Evolutionary conservation across 2,329 filamentous ascomycete species (phyloP).

Genomic region (Sclerotinia borealis): DNA sequence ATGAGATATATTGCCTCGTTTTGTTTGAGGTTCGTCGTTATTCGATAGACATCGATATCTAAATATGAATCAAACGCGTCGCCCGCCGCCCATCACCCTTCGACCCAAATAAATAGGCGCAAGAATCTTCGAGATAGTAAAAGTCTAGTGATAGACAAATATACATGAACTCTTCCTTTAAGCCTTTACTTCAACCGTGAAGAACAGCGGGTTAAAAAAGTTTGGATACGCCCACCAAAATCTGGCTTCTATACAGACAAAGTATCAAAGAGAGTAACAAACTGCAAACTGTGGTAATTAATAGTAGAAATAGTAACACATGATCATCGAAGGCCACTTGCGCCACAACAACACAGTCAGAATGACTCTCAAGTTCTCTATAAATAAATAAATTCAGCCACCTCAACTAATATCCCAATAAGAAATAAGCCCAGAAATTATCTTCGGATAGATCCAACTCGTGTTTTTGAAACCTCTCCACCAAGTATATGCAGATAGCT

Average conservation of each 20-base stretch:
- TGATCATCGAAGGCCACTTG: background rate
- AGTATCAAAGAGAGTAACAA: too few relatives aligned
- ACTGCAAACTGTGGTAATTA: background rate
- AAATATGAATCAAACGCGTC: background rate
- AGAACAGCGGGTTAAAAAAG: background rate
- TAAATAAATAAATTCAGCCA: background rate
- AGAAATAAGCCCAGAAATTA: background rate
- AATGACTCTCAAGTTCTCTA: background rate
- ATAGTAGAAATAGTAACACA: background rate
- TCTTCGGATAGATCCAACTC: constrained; percentile 17
- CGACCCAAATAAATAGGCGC: background rate
- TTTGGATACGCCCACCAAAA: too few relatives aligned
- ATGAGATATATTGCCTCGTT: background rate
- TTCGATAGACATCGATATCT: background rate
- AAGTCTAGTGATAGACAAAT: too few relatives aligned
- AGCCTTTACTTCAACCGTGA: background rate
- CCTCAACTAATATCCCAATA: background rate
- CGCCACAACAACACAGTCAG: background rate
- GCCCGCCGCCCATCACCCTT: too few relatives aligned
- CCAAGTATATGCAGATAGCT: constrained; percentile 42
- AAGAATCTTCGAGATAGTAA: background rate
- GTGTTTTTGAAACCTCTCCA: constrained; percentile 33
- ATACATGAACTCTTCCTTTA: background rate
- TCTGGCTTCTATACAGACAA: background rate
- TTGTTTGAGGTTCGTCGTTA: background rate